These are phyloP conservation scores for Diatrype stigma DNA, from an alignment of 2,329 filamentous ascomycete genomes.

Conservation along the genomic window DNA sequence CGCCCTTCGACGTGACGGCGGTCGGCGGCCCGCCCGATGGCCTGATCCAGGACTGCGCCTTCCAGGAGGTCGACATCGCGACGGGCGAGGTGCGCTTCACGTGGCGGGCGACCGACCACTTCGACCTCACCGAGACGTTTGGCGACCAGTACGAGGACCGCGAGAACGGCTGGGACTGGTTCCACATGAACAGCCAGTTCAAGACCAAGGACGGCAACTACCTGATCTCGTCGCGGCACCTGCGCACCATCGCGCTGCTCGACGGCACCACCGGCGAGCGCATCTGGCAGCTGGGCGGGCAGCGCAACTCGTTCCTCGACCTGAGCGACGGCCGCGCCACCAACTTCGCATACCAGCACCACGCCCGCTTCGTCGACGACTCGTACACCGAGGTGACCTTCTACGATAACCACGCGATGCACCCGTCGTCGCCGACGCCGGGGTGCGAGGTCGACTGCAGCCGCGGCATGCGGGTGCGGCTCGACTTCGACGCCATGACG, in stretches of 20 bases:
- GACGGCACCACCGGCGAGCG: slow-evolving; percentile 27
- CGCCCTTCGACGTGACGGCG: slow-evolving; percentile 3
- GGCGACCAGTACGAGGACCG: slow-evolving; percentile 3
- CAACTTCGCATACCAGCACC: slow-evolving; percentile 35
- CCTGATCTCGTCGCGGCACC: slow-evolving; percentile 32
- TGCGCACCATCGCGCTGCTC: slow-evolving; percentile 27
- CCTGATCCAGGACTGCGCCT: slow-evolving; percentile 6
- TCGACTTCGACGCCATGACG: slow-evolving; percentile 39
- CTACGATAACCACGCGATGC: slow-evolving; percentile 35
- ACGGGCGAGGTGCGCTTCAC: slow-evolving; percentile 9
- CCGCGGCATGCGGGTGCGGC: slow-evolving; percentile 41
- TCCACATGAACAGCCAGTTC: slow-evolving; percentile 35
- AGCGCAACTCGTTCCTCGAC: slow-evolving; percentile 33
- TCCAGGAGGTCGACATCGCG: slow-evolving; percentile 11
- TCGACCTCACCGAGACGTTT: slow-evolving; percentile 13
- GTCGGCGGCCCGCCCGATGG: slow-evolving; percentile 7
- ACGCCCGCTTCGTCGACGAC: slow-evolving; percentile 31
- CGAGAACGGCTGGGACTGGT: slow-evolving; percentile 30
- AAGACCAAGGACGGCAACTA: slow-evolving; percentile 34
- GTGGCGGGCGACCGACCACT: slow-evolving; percentile 15
- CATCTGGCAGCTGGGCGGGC: slow-evolving; percentile 35
- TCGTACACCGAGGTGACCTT: slow-evolving; percentile 28
- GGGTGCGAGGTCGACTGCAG: slow-evolving; percentile 26
- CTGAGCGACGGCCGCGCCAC: slow-evolving; percentile 31
- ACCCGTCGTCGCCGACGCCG: slow-evolving; percentile 16